Base-by-base conservation (phyloP, 148 eudicot species). In the Chenopodium berlandieri region DNA sequence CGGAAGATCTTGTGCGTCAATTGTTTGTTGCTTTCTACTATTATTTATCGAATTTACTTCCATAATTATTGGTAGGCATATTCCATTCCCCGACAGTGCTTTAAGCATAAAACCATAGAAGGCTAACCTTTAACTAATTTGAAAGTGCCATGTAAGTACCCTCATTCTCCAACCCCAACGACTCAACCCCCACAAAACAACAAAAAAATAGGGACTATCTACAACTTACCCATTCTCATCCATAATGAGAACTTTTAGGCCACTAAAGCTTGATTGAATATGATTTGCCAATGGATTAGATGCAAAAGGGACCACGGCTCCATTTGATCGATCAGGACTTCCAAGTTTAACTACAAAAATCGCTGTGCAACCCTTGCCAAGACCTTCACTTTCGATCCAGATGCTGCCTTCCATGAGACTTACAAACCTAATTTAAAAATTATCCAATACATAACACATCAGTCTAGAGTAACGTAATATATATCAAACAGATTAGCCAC, bases 381-480 rank as follows among this genome's bases (percentile, higher is more conserved):
- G 86, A 73, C 98, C 98, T 83, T 92, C 97, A 82, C 98, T 95
- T 88, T 95, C 97, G 50, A 95, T 84, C 92, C 93, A 93, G 82
- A 95, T 93, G 70, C 91, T 87, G 44, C 97, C 98, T 82, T 90
- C 94, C 98, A 95, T 95, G 67, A 93, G 97, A 82, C 82, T 90
- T 47, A 93, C 94, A 88, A 94, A 94, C 89, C 98, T 94, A 83
- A 75, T 84, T 63, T 31, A 22, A 69, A 40, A 72, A 81, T 58
- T 48, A 34, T 30, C 60, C 44, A 78, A 16, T 9, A 79, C 27
- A 65, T 10, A 30, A 25, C 17, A 34, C 32, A 69, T 16, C 7
- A 73, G 7, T 1, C 19, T 37, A 37, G 34, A 12, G 54, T 19
- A 25, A 16, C 13, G 31, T 13, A 34, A 60, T 14, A 52, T 69